Evolutionary conservation across 768 basidiomycete species (phyloP), one percentile per base, ranked within the genome.

Genomic region (Boletus sp.): DNA sequence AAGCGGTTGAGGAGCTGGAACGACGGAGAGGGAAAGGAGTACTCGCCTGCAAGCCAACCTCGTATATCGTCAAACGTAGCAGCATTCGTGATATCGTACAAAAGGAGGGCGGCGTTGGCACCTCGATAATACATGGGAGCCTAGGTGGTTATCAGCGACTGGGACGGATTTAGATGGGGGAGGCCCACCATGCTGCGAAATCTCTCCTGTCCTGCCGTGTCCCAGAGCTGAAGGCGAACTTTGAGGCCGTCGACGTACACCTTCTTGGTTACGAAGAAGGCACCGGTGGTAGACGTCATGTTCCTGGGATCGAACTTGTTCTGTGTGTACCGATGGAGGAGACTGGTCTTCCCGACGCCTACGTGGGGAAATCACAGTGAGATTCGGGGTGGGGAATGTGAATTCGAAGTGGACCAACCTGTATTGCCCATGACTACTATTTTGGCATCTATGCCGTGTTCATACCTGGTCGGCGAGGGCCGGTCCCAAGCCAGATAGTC

Each of bases 111-210:
- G 62, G 94, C 94, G 70, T 95, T 91, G 67, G 94, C 92, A 71
- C 93, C 93, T 76, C 93, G 86, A 81, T 95, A 95, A 78, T 95
- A 96, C 88, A 96, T 94, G 64, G 92, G 92, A 65, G 94, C 94
- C 92, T 92, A 65, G 48, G 45, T 45, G 45, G 35, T 46, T 45
- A 55, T 66, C 53, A 61, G 64, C 46, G 52, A 58, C 48, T 55
- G 52, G 17, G n/a, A n/a, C n/a, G 63, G 61, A 37, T 7, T 30
- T 24, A 28, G 33, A 47, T 28, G 17, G 47, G 14, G 20, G 46
- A 49, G 20, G 75, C 84, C 42, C 58, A 90, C 90, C 90, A 94
- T 92, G 68, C 88, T 90, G 59, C 93, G 82, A 72, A 94, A 95
- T 59, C 93, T 79, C 78, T 94, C 93, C 80, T 95, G 93, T 32